These are phyloP conservation scores for Vitis rotundifolia DNA, from an alignment of 164 flowering plant genomes.

Conservation along the genomic window DNA sequence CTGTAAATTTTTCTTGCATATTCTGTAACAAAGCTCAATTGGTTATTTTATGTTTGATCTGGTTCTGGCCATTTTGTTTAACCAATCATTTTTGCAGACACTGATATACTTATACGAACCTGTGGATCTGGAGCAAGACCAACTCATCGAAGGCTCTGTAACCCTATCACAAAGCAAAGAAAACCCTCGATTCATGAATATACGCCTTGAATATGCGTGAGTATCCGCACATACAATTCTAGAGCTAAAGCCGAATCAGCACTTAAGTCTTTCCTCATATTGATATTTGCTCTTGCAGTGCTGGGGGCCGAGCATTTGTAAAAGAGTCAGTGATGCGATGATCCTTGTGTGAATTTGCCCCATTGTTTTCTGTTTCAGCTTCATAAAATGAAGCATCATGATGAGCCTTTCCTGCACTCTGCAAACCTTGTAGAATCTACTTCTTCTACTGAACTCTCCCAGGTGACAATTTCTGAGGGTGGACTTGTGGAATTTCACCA, in stretches of 20 bases:
- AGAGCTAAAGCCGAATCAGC: too few species aligned
- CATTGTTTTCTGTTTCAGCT: too few species aligned
- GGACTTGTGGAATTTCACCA: too few species aligned
- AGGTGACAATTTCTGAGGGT: too few species aligned
- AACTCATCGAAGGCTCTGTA: conserved; percentile 84
- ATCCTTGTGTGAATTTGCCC: not conserved
- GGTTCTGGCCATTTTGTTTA: not conserved
- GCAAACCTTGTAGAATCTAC: too few species aligned
- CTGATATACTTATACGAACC: conserved; percentile 88
- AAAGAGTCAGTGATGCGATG: conserved; percentile 84
- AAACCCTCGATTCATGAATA: conserved; percentile 81
- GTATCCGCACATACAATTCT: conserved; percentile 21
- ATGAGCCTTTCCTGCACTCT: too few species aligned
- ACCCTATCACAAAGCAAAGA: conserved; percentile 87
- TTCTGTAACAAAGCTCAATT: not conserved
- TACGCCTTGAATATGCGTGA: conserved; percentile 88
- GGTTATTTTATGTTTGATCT: not conserved
- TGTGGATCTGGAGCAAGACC: conserved; percentile 87
- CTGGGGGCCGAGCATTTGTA: conserved; percentile 76
- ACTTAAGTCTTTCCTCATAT: not conserved
- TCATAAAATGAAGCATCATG: too few species aligned
- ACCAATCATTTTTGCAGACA: conserved; percentile 58
- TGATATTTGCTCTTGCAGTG: conserved; percentile 45
- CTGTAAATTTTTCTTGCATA: not conserved
- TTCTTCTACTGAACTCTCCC: too few species aligned